These are phyloP conservation scores for Lactarius indigo DNA, from an alignment of 768 basidiomycete genomes.

Conservation along the genomic window DNA sequence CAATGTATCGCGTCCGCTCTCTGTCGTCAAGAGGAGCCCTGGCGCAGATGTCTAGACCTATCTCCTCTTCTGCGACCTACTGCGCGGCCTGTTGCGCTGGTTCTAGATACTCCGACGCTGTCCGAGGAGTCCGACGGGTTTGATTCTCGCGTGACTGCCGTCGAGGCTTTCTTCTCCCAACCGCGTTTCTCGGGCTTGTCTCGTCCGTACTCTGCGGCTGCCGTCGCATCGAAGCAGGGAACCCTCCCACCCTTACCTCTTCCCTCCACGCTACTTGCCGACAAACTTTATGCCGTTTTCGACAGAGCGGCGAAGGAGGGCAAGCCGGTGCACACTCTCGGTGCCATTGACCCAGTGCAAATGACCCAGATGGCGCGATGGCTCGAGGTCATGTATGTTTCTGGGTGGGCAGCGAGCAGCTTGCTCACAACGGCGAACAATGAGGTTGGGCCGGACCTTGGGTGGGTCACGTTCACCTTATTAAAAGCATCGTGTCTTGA, in stretches of 20 bases:
- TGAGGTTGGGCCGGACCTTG: constrained; percentile 90
- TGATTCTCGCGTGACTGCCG: constrained; percentile 54
- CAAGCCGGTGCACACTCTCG: constrained; percentile 84
- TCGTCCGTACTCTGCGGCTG: constrained; percentile 75
- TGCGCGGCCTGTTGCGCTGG: constrained; percentile 34
- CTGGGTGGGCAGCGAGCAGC: constrained; percentile 87
- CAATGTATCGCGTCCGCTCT: constrained; percentile 20
- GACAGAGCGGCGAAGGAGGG: constrained; percentile 57
- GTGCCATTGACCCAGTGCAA: constrained; percentile 90
- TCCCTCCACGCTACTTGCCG: constrained; percentile 72
- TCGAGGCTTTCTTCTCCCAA: constrained; percentile 69
- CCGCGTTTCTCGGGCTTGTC: constrained; percentile 71
- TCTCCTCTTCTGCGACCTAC: constrained; percentile 13
- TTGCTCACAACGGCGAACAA: constrained; percentile 86
- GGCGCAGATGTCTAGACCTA: constrained; percentile 11
- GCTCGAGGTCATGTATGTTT: constrained; percentile 87
- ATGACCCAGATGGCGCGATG: constrained; percentile 92
- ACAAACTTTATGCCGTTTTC: constrained; percentile 78
- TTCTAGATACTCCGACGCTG: constrained; percentile 53
- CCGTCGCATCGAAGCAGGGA: constrained; percentile 88
- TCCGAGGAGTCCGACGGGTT: constrained; percentile 59
- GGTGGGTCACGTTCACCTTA: constrained; percentile 40
- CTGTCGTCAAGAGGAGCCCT: constrained; percentile 10
- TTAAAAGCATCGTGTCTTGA: background rate
- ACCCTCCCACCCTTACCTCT: constrained; percentile 75